Evolutionary conservation across 441 rosid genomes (phyloP), one percentile per base, ranked within the genome.

Genomic region (Euphorbia celastroides): DNA sequence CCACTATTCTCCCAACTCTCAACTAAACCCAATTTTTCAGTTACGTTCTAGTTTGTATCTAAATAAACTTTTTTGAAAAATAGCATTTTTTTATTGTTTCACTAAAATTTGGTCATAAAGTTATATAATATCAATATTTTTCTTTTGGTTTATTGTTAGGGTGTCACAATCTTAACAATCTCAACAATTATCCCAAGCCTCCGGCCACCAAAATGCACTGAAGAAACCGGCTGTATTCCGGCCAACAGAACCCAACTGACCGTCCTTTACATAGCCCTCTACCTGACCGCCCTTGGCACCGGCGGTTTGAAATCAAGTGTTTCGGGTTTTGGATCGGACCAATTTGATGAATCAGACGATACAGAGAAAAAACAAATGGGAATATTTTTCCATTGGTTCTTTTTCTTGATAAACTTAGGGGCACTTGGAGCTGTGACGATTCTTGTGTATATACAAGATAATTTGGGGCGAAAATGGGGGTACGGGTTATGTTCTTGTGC

Each of bases 281-380:
- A 93, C 80, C 70, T 89, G 23, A 80, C 88, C 0, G 98, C 98
- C n/a, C 84, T 93, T 0, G 98, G 98, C 56, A 93, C 98, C 2
- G 97, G 98, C 4, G 97, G 98, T 2, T 79, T 93, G 27, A 93
- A 93, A 74, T 90, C 98, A 19, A 93, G 98, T 58, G 98, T 93
- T 4, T 93, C 98, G 0, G 98, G 97, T 5, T 93, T 93, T 28
- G 98, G 93, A 0, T 93, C 98, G 0, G 98, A 93, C 72, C 98
- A 93, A 17, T 93, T 93, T 76, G 92, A 90, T 48, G 97, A 93
- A 4, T 74, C 81, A 0, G 89, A 93, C 62, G 79, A 72, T 2
- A 71, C 64, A 19, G 98, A 93, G 74, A 74, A 70, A 25, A 72
- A 81, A 44, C 87, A 80, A 60, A 93, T 93, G 98, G 70, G 73